Evolutionary conservation across 768 basidiomycete species (phyloP).

Genomic region (Leccinum sublutescens): DNA sequence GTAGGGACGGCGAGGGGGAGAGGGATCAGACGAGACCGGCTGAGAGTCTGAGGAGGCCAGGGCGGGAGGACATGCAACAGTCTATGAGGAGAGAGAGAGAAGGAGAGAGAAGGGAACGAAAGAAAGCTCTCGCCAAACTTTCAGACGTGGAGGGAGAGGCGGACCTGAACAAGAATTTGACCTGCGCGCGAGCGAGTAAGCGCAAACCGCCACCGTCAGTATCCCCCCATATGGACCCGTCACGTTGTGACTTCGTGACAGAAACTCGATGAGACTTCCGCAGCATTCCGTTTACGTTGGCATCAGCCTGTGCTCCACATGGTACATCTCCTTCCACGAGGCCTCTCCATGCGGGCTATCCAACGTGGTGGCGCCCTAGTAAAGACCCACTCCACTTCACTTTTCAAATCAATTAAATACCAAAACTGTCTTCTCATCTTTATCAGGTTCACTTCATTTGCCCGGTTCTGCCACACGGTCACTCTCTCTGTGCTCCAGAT

Average conservation of each 20-base stretch:
- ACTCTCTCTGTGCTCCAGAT: background rate
- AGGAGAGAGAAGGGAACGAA: conserved; percentile 14
- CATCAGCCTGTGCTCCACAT: background rate
- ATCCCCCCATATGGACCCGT: conserved; percentile 5
- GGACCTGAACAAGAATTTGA: conserved; percentile 16
- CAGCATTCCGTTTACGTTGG: conserved; percentile 18
- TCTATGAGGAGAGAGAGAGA: background rate
- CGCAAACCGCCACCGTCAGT: background rate
- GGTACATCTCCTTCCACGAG: background rate
- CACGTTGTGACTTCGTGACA: conserved; percentile 8
- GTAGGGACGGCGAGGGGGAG: conserved; percentile 28
- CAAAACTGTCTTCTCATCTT: background rate
- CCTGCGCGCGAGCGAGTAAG: conserved; percentile 5
- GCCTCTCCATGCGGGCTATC: background rate
- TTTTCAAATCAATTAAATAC: background rate
- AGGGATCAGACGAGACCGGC: conserved; percentile 56
- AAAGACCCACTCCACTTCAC: background rate
- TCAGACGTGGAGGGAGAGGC: conserved; percentile 24
- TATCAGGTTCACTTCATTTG: background rate
- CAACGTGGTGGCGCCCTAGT: background rate
- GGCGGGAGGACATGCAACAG: conserved; percentile 30
- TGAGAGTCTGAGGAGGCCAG: conserved; percentile 32
- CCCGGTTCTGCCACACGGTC: background rate
- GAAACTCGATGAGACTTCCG: conserved; percentile 4
- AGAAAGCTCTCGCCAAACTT: conserved; percentile 22